Evolutionary conservation across 1,284 basidiomycete species (phyloP).

Genomic region (Malassezia restricta): DNA sequence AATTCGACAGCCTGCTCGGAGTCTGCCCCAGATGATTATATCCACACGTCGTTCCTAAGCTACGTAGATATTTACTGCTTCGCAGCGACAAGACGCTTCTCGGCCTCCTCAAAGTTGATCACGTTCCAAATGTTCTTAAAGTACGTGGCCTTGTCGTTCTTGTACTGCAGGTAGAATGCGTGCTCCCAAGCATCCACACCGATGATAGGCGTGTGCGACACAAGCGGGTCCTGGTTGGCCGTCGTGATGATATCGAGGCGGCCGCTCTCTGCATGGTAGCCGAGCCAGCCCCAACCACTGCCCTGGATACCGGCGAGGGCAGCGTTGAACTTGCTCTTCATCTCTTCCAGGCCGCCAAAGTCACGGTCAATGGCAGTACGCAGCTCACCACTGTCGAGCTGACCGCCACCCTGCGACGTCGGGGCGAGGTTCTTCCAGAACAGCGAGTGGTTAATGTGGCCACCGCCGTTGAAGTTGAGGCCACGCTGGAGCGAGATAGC

Average conservation of each 20-base stretch:
- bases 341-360: slow-evolving; percentile 36
- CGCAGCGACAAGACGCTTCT: slow-evolving; percentile 38
- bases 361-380: slow-evolving; percentile 41
- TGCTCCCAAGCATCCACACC: slow-evolving; percentile 46
- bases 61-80: slow-evolving; percentile 11
- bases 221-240: slow-evolving; percentile 43
- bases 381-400: slow-evolving; percentile 29
- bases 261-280: slow-evolving; percentile 27
- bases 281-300: slow-evolving; percentile 44
- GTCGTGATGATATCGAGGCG: slow-evolving; percentile 41
- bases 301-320: slow-evolving; percentile 41
- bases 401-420: slow-evolving; percentile 33
- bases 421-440: slow-evolving; percentile 46
- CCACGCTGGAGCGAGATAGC: slow-evolving; percentile 31
- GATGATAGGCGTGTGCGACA: slow-evolving; percentile 40
- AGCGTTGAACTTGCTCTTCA: slow-evolving; percentile 37
- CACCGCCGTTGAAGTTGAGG: slow-evolving; percentile 45
- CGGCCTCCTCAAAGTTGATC: slow-evolving; percentile 45
- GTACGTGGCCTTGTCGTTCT: slow-evolving; percentile 44
- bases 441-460: slow-evolving; percentile 45
- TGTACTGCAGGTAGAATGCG: slow-evolving; percentile 44
- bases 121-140: slow-evolving; percentile 46
- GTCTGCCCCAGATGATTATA: no score
- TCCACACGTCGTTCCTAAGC: no score
- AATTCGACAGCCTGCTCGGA: no score